phyloP scores from a whole-genome alignment of 371 early-diverging fungal genomes.

The Apophysomyces elegans region DNA sequence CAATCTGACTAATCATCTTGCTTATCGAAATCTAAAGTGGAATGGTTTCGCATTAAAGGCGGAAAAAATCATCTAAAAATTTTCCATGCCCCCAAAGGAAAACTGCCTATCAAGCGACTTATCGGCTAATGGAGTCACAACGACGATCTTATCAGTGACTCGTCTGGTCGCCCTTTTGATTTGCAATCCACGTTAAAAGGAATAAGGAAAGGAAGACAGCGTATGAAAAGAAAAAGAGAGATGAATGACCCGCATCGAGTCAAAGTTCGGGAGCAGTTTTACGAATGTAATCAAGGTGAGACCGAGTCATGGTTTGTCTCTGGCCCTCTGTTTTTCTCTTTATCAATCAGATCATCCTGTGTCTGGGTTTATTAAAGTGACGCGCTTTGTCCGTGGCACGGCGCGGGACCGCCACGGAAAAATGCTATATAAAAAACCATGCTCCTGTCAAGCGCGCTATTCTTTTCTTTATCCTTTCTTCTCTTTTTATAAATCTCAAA shows the following conservation, averaged over 20 bases:
- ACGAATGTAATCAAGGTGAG: not conserved
- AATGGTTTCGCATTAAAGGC: not conserved
- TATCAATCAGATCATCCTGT: conserved; percentile 15
- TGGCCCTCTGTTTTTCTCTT: conserved; percentile 5
- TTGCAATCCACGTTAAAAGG: not conserved
- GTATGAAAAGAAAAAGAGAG: not conserved
- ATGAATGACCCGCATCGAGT: not conserved
- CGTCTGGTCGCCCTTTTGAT: too few species aligned
- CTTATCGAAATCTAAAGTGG: too few species aligned
- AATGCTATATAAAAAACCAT: conserved; percentile 21
- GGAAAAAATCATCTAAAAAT: conserved; percentile 1
- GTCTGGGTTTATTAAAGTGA: conserved; percentile 3
- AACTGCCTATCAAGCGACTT: conserved; percentile 1
- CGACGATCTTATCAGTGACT: conserved; percentile 11
- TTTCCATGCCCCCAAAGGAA: not conserved
- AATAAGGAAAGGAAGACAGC: not conserved
- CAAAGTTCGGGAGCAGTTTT: not conserved
- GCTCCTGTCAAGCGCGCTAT: not conserved
- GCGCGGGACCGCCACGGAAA: conserved; percentile 12
- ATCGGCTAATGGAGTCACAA: conserved; percentile 10
- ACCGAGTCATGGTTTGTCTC: not conserved
- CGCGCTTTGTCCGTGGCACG: conserved; percentile 11
- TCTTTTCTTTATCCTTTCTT: conserved; percentile 21
- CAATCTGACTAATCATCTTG: too few species aligned
- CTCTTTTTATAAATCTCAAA: conserved; percentile 9